A percentile compares a stretch with the other conserved stretches of the same genome.
Evolutionary conservation across 225 moss, liverwort and hornwort genomes (phyloP).

Genomic region (Physcomitrium patens): DNA sequence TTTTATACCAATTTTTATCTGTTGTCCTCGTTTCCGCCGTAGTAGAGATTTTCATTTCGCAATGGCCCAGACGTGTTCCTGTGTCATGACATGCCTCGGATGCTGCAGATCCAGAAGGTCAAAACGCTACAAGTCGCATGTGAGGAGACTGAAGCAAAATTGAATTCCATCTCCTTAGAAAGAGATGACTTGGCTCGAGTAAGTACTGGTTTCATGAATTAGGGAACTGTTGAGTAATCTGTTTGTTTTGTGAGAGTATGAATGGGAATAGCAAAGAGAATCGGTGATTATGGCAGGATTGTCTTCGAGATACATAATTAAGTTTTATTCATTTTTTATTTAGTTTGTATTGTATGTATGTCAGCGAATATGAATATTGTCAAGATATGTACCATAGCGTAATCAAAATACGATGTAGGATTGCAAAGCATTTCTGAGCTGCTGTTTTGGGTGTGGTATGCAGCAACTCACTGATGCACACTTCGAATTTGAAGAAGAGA

Average conservation of each 20-base stretch:
- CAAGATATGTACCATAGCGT: too few species aligned
- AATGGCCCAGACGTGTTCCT: neutral
- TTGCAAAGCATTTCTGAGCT: neutral
- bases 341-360: neutral
- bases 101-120: conserved; percentile 54
- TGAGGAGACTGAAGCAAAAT: conserved; percentile 42
- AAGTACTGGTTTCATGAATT: conserved; percentile 31
- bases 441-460: conserved; percentile 20
- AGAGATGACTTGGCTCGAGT: conserved; percentile 85
- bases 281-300: neutral
- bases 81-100: conserved; percentile 15
- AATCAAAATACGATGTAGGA: neutral
- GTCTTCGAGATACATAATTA: too few species aligned
- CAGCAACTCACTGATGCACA: conserved; percentile 92
- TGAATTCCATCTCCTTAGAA: conserved; percentile 53
- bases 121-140: conserved; percentile 30
- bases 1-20: neutral
- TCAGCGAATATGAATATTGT: neutral
- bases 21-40: neutral
- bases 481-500: conserved; percentile 72
- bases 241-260: neutral
- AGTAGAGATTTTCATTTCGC: too few species aligned
- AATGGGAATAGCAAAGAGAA: neutral
- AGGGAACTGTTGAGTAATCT: conserved; percentile 6
- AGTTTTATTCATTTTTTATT: too few species aligned